Evolutionary conservation across 2,329 filamentous ascomycete genomes (phyloP).

Genomic region (Ilyonectria mors-panacis): DNA sequence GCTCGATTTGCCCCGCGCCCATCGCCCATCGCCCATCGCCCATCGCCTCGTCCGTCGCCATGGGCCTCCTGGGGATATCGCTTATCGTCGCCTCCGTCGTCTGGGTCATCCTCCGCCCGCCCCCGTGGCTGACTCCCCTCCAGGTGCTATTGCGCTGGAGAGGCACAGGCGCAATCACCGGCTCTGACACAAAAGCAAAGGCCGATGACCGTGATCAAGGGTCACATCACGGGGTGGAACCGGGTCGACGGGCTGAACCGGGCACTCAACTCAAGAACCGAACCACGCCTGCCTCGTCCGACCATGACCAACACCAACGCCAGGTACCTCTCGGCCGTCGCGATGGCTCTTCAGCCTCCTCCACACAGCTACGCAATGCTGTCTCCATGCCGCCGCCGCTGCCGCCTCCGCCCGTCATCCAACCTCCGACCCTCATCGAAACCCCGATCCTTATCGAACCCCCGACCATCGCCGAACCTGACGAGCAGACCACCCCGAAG

Average conservation of each 20-base stretch:
- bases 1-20: constrained; percentile 20
- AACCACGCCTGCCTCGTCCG: constrained; percentile 38
- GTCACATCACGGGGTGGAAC: constrained; percentile 46
- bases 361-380: constrained; percentile 45
- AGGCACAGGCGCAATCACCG: constrained; percentile 29
- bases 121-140: constrained; percentile 60
- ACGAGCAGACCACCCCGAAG: constrained; percentile 68
- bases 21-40: constrained; percentile 18
- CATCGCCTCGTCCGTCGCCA: constrained; percentile 47
- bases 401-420: constrained; percentile 48
- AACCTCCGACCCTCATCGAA: constrained; percentile 43
- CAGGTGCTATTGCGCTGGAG: constrained; percentile 48
- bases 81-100: constrained; percentile 74
- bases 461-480: constrained; percentile 46
- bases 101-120: constrained; percentile 69
- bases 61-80: constrained; percentile 73
- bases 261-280: constrained; percentile 34
- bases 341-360: constrained; percentile 16
- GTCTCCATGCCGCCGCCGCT: constrained; percentile 58
- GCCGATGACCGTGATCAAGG: constrained; percentile 12
- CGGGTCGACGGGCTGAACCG: constrained; percentile 44
- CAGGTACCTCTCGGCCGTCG: constrained; percentile 22
- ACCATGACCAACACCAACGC: constrained; percentile 27
- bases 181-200: constrained; percentile 28
- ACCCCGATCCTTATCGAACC: constrained; percentile 31